Base-by-base conservation (phyloP, 148 eudicot genomes). In the Rhododendron ferrugineum region DNA sequence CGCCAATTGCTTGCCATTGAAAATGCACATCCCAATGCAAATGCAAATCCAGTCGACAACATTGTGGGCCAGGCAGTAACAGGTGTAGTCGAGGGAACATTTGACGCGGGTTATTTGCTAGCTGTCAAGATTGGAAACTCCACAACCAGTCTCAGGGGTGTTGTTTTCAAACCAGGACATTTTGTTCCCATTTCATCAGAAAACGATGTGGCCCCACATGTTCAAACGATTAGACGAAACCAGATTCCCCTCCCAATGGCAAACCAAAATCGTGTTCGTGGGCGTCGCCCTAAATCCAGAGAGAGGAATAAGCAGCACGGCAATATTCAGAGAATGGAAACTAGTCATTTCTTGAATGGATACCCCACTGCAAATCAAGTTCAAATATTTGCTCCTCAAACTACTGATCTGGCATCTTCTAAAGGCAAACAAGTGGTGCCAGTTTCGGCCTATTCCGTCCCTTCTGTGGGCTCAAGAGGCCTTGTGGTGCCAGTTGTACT, bases 131-230 rank as follows among this genome's bases (percentile, higher is more conserved):
- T 96, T 82, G 96, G 98, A 37, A 90, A 94, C 89, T 95, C 97
- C 9, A 88, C 86, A 28, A 89, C 90, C 49, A 90, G 81, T 86
- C 89, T 96, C 42, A 92, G 96, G 88, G 99, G 99, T 40, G 89
- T 95, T 74, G 98, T 96, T 79, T 96, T 96, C 89, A 95, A 96
- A 89, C 94, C 99, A 7, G 99, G 96, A 13, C 94, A 93, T 82
- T 91, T 81, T 89, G 90, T 90, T 50, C 99, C 99, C 5, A 90
- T 96, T 72, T 91, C 97, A 20, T 85, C 92, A 23, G 93, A 92
- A 88, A 95, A 94, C 88, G 99, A 96, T 66, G 88, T 96, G 78
- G 99, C 93, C 1, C 98, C 98, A 26, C 91, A 90, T 88, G 90
- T 91, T 78, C 93, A 86, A 80, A 92, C 93, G 93, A 91, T 94